These are phyloP conservation scores for Lactarius sp. DNA, from an alignment of 768 basidiomycete species.

Conservation along the genomic window DNA sequence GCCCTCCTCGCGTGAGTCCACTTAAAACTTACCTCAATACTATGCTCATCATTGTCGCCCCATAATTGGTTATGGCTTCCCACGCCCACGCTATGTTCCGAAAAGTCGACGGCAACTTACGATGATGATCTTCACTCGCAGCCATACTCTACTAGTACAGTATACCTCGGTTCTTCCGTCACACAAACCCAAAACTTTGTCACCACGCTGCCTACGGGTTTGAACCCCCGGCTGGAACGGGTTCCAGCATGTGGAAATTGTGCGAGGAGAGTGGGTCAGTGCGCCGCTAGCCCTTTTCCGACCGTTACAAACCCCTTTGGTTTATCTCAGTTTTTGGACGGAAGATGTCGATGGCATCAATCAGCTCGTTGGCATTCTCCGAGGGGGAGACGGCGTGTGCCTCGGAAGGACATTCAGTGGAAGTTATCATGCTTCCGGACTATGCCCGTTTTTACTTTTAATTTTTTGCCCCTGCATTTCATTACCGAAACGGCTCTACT, in stretches of 20 bases:
- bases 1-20: background rate
- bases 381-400: background rate
- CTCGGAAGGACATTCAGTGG: background rate
- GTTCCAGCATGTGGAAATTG: background rate
- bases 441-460: background rate
- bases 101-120: background rate
- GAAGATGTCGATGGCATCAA: background rate
- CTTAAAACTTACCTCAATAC: background rate
- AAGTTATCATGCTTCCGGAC: background rate
- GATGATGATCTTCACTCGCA: background rate
- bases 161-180: background rate
- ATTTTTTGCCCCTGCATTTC: background rate
- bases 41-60: background rate
- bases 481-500: background rate
- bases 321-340: background rate
- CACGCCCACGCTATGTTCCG: background rate
- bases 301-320: constrained; percentile 1
- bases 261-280: background rate
- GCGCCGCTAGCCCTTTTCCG: background rate
- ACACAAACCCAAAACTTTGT: background rate
- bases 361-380: background rate
- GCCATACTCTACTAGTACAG: background rate
- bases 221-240: background rate
- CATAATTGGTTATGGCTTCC: background rate
- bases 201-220: background rate